phyloP scores from a whole-genome alignment of 2,329 filamentous ascomycete species.

The Fusarium liriodendri region DNA sequence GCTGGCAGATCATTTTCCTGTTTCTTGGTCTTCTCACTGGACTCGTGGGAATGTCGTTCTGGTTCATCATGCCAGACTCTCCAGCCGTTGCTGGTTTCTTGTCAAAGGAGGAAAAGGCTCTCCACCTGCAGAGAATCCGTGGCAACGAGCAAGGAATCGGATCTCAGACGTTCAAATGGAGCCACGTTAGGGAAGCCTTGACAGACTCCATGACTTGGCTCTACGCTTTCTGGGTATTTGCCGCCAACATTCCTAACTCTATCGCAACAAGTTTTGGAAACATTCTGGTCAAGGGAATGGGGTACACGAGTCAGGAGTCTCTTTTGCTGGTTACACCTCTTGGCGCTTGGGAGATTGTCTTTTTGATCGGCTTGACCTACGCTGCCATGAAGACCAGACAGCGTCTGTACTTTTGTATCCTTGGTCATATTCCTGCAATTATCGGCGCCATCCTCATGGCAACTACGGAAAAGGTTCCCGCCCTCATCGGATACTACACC shows the following conservation, averaged over 20 bases:
- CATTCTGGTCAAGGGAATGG: slow-evolving; percentile 30
- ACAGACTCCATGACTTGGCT: slow-evolving; percentile 34
- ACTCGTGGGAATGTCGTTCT: slow-evolving; percentile 14
- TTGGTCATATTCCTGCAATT: slow-evolving; percentile 29
- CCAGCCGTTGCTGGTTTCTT: slow-evolving; percentile 18
- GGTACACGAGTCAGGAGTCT: slow-evolving; percentile 19
- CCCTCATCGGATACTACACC: slow-evolving; percentile 34
- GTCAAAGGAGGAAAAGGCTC: slow-evolving; percentile 11
- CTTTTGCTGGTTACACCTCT: slow-evolving; percentile 27
- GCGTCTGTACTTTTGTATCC: slow-evolving; percentile 24
- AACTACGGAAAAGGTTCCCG: slow-evolving; percentile 35
- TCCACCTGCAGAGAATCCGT: slow-evolving; percentile 24
- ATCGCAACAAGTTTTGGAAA: slow-evolving; percentile 33
- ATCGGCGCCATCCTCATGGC: slow-evolving; percentile 37
- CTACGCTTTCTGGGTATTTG: slow-evolving; percentile 36
- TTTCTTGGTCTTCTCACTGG: slow-evolving; percentile 23
- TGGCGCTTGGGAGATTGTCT: slow-evolving; percentile 31
- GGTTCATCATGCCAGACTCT: slow-evolving; percentile 31
- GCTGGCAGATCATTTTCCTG: slow-evolving; percentile 31
- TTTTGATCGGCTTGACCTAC: slow-evolving; percentile 24
- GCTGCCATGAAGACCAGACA: slow-evolving; percentile 27
- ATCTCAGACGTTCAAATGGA: slow-evolving; percentile 32
- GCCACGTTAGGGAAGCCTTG: slow-evolving; percentile 29
- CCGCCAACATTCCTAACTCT: slow-evolving; percentile 34
- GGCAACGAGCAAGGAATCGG: slow-evolving; percentile 32